Conservation (phyloP, 495 filamentous ascomycete genomes). For the Chaetomium tenue region DNA sequence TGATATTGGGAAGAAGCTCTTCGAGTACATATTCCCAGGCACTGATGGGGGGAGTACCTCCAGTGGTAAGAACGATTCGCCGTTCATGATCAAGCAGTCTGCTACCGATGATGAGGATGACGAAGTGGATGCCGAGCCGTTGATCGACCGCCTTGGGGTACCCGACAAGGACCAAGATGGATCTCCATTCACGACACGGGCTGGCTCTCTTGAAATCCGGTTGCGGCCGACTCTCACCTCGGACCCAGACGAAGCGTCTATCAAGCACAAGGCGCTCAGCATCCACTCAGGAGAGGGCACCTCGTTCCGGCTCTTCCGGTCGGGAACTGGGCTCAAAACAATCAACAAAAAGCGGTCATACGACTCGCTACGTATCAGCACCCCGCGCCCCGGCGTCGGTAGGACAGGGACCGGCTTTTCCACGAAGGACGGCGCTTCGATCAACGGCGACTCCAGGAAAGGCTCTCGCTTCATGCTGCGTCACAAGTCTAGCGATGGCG, state of each 20-base stretch:
- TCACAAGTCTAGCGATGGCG: conserved; percentile 38
- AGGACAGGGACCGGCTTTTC: conserved; percentile 54
- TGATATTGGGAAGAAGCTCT: conserved; percentile 88
- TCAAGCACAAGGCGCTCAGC: conserved; percentile 52
- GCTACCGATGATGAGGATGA: conserved; percentile 65
- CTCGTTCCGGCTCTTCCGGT: conserved; percentile 56
- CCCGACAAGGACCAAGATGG: conserved; percentile 38
- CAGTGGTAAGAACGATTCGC: conserved; percentile 60
- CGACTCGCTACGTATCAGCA: conserved; percentile 60
- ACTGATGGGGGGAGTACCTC: conserved; percentile 53
- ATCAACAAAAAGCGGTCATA: conserved; percentile 61
- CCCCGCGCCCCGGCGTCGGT: conserved; percentile 47
- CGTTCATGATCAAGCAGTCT: conserved; percentile 80
- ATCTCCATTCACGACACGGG: conserved; percentile 49
- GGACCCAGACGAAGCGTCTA: conserved; percentile 45
- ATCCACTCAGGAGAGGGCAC: conserved; percentile 48
- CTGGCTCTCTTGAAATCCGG: conserved; percentile 71
- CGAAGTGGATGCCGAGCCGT: conserved; percentile 47
- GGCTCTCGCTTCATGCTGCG: conserved; percentile 46
- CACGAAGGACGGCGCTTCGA: conserved; percentile 41
- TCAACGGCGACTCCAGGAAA: conserved; percentile 52
- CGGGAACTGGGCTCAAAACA: conserved; percentile 41
- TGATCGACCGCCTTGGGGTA: conserved; percentile 36
- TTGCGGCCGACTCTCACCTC: conserved; percentile 74
- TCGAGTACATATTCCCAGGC: conserved; percentile 96